Evolutionary conservation across 352 stramenopile genomes (phyloP), one percentile per base, ranked within the genome.

Genomic region (Saprolegnia diclina): DNA sequence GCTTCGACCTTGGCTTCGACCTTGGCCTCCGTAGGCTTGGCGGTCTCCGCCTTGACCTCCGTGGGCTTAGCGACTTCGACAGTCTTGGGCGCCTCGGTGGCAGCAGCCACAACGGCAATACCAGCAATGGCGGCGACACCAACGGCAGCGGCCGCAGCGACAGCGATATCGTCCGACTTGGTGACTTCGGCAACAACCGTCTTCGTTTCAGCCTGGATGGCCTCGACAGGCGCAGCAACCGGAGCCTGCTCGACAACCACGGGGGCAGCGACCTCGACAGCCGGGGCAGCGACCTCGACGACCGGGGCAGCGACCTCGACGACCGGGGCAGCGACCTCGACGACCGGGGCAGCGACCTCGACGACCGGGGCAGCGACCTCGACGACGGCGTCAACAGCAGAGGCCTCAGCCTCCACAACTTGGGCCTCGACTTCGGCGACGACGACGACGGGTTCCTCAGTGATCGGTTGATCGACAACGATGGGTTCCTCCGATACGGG

Each of bases 391-490:
- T 29, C 52, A 57, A 57, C 52, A 57, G 14, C 52, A 16, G 32
- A 13, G 32, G 32, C 52, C 7, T 7, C 52, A 57, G 16, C 22
- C 32, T 57, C 52, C 32, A 38, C 52, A 13, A 57, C 52, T 7
- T 7, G 52, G 22, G 22, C 52, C 7, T 7, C 52, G 22, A 57
- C 52, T 14, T 45, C 38, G 7, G 7, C 38, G 38, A 45, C 52
- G 22, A 57, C 52, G 22, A 57, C 16, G 32, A 57, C 52, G 16
- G 52, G 52, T 16, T 57, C 52, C 7, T 57, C 52, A 38, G 52
- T 16, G 22, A 57, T 38, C 22, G 52, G 52, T 16, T 7, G 7
- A 14, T 57, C 52, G 32, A 57, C 52, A 16, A 57, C 16, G 7
- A 57, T 16, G 32, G 52, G 52, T 57, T 57, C 52, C 38, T 45